Conservation (phyloP, 768 basidiomycete genomes). For the Rhizopogon vulgaris region DNA sequence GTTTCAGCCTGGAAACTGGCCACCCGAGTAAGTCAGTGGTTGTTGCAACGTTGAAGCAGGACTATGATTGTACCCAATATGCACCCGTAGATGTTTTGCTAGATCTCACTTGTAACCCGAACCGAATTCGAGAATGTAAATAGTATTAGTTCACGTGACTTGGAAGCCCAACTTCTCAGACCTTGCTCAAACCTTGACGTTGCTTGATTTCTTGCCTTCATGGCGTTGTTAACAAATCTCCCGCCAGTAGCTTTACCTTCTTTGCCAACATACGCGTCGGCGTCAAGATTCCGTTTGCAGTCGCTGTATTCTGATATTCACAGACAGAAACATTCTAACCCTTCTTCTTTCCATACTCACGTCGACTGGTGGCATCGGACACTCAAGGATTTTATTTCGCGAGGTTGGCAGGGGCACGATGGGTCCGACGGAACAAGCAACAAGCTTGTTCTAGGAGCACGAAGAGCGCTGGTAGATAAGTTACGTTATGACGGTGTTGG, state of each 20-base stretch:
- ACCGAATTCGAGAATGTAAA: no score
- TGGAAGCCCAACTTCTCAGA: no score
- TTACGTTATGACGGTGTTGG: constrained; percentile 65
- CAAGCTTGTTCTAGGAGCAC: constrained; percentile 55
- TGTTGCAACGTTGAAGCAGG: no score
- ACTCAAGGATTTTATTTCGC: constrained; percentile 53
- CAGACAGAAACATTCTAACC: constrained; percentile 78
- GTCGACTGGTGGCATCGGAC: constrained; percentile 83
- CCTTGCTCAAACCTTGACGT: not conserved
- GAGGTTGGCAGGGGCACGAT: constrained; percentile 40
- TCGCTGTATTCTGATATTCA: constrained; percentile 87
- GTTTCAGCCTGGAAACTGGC: constrained; percentile 12
- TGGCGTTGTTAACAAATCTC: constrained; percentile 11
- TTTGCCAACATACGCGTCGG: constrained; percentile 22
- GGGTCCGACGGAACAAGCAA: constrained; percentile 26
- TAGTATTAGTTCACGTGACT: not conserved
- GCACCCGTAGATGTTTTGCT: not conserved
- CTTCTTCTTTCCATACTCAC: constrained; percentile 73
- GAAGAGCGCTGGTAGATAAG: constrained; percentile 46
- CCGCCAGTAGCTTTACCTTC: constrained; percentile 12
- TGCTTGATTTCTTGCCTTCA: constrained; percentile 5
- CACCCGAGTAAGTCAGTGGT: constrained; percentile 9
- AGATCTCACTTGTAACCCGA: not conserved
- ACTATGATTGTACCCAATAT: not conserved
- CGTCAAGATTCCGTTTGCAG: constrained; percentile 48